Evolutionary conservation across 345 rosid species (phyloP).

Genomic region (Laguncularia racemosa): DNA sequence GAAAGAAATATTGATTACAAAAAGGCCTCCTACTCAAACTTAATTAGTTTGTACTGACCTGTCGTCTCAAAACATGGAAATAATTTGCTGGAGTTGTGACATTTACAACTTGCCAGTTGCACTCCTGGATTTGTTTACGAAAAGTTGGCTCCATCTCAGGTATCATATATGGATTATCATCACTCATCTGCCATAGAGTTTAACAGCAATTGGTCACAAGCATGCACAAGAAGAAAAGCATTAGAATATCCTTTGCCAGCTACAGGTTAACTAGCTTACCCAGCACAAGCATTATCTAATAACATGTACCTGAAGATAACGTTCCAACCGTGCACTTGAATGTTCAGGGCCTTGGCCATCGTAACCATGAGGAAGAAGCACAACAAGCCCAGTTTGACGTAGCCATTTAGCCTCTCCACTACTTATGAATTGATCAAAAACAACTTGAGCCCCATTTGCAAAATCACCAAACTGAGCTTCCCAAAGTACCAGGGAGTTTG

Average conservation of each 20-base stretch:
- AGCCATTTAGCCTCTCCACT: slow-evolving; percentile 22
- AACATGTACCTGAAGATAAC: slow-evolving; percentile 15
- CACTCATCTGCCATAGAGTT: slow-evolving; percentile 18
- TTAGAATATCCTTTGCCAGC: background rate
- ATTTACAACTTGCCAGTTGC: slow-evolving; percentile 22
- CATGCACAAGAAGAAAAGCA: background rate
- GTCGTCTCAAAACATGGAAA: slow-evolving; percentile 21
- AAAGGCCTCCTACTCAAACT: background rate
- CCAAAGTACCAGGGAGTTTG: slow-evolving; percentile 19
- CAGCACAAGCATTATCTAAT: background rate
- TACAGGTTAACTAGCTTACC: too few relatives aligned
- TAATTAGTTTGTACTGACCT: slow-evolving; percentile 5
- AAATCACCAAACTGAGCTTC: slow-evolving; percentile 22
- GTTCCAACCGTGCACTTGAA: slow-evolving; percentile 20
- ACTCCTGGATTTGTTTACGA: slow-evolving; percentile 20
- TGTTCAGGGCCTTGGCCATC: slow-evolving; percentile 26
- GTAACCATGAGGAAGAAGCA: slow-evolving; percentile 21
- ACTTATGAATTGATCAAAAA: slow-evolving; percentile 18
- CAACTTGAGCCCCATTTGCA: slow-evolving; percentile 22
- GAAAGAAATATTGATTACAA: background rate
- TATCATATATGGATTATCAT: slow-evolving; percentile 17
- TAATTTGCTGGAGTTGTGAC: slow-evolving; percentile 20
- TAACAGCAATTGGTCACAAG: background rate
- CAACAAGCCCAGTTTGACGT: slow-evolving; percentile 20
- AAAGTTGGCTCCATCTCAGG: slow-evolving; percentile 23